These are phyloP conservation scores for Gaertneriomyces semiglobifer DNA, from an alignment of 192 early-diverging fungal genomes.

Conservation along the genomic window DNA sequence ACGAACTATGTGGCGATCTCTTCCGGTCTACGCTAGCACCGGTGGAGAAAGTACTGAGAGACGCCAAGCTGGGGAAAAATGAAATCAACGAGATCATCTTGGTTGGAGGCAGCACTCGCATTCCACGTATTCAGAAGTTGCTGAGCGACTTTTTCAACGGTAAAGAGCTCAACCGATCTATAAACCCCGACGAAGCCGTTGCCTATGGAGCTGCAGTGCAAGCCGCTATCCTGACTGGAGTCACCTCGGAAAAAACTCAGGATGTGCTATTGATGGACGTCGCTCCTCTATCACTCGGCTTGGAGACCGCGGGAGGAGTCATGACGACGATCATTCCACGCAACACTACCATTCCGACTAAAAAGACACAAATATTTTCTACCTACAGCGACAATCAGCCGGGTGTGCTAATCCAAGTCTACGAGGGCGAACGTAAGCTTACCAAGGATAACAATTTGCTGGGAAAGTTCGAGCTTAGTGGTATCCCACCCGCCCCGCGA, in stretches of 20 bases:
- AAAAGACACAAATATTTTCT: slow-evolving; percentile 94
- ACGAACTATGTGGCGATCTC: slow-evolving; percentile 86
- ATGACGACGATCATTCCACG: slow-evolving; percentile 92
- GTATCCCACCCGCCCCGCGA: slow-evolving; percentile 89
- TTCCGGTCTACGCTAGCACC: slow-evolving; percentile 87
- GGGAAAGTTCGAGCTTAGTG: slow-evolving; percentile 89
- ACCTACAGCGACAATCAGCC: slow-evolving; percentile 96
- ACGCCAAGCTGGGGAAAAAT: slow-evolving; percentile 83
- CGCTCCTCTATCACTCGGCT: slow-evolving; percentile 86
- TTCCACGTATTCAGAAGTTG: slow-evolving; percentile 85
- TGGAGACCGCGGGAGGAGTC: slow-evolving; percentile 94
- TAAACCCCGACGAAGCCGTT: slow-evolving; percentile 96
- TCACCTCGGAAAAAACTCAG: slow-evolving; percentile 75
- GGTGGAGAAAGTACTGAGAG: slow-evolving; percentile 86
- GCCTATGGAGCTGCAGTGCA: slow-evolving; percentile 91
- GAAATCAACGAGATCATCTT: slow-evolving; percentile 85
- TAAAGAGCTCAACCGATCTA: slow-evolving; percentile 87
- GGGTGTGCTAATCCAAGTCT: slow-evolving; percentile 91
- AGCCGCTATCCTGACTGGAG: slow-evolving; percentile 79
- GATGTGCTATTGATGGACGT: slow-evolving; percentile 87
- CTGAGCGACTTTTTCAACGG: slow-evolving; percentile 90
- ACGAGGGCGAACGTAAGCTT: slow-evolving; percentile 88
- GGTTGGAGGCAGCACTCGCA: slow-evolving; percentile 91
- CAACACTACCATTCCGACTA: slow-evolving; percentile 89
- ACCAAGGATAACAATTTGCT: slow-evolving; percentile 95